Evolutionary conservation across 1,284 basidiomycete genomes (phyloP).

Genomic region (Ganoderma multipileum): DNA sequence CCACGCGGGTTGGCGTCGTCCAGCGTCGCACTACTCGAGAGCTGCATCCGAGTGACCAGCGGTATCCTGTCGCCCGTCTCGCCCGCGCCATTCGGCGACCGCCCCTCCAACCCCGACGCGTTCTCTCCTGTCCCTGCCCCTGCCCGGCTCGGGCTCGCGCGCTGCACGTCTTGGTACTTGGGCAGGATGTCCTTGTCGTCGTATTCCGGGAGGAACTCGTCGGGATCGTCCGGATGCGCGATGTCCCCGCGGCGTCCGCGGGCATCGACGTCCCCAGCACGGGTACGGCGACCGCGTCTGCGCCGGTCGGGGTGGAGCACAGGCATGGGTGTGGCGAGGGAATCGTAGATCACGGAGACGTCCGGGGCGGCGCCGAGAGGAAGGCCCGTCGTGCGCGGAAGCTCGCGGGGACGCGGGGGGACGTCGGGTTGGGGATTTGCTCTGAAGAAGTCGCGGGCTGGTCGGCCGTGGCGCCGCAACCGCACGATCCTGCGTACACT

Average conservation of each 20-base stretch:
- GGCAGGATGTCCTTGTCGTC: conserved; percentile 32
- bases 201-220: conserved; percentile 28
- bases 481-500: conserved; percentile 12
- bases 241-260: conserved; percentile 22
- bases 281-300: conserved; percentile 16
- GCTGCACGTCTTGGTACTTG: conserved; percentile 26
- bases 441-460: conserved; percentile 26
- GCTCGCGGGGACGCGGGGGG: conserved; percentile 19
- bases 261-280: conserved; percentile 23
- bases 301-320: conserved; percentile 11
- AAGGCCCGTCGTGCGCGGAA: conserved; percentile 31
- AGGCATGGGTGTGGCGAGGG: conserved; percentile 15
- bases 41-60: conserved; percentile 11
- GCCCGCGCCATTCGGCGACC: conserved; percentile 15
- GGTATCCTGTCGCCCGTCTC: conserved; percentile 23
- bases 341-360: conserved; percentile 21
- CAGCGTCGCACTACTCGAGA: conserved; percentile 14
- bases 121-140: neutral
- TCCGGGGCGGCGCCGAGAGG: conserved; percentile 14
- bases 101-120: conserved; percentile 4
- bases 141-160: conserved; percentile 6
- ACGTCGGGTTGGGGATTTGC: conserved; percentile 10
- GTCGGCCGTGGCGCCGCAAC: conserved; percentile 20
- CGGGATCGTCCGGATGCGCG: conserved; percentile 28
- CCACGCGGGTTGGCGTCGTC: conserved; percentile 18